Evolutionary conservation across 2,329 filamentous ascomycete species (phyloP), one percentile per base, ranked within the genome.

Genomic region (Colletotrichum simmondsii): DNA sequence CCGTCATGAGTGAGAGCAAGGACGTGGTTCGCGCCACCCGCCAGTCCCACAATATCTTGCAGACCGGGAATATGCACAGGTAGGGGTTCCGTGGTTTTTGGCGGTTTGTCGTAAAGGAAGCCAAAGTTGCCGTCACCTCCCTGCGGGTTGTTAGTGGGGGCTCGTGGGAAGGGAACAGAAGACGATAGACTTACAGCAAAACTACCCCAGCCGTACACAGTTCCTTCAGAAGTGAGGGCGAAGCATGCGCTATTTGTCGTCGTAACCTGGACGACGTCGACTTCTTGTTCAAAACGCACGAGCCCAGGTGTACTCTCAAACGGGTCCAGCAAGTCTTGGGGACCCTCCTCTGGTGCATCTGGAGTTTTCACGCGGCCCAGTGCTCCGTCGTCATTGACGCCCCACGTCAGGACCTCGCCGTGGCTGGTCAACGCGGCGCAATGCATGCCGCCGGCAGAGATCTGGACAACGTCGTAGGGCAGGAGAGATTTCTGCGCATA

Each of bases 161-260:
- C n/a, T 42, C 12, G n/a, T n/a, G 22, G 10, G 19, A 19, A 37
- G 42, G 49, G 53, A 16, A 26, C 7, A 22, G 28, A 22, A 30
- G 12, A 24, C 7, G 28, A 22, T 5, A 22, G 26, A 71, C 76
- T 65, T 74, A 79, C 87, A 78, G 90, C 83, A 83, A 93, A 93
- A 19, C 90, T 91, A 22, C 91, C 91, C 90, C 91, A 93, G 58
- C 91, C 91, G 77, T 91, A 93, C 28, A 93, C 89, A 28, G 85
- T 82, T 19, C 91, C 91, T 63, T 88, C 86, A 12, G 87, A 85
- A 5, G 91, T 92, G 19, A 93, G 83, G 6, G 86, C 90, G 77
- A 93, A 92, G 2, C 88, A 90, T 24, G 87, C 86, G 75, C 87
- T 91, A 77, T 93, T 91, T n/a, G 88, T 88, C 46, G 90, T 90